Evolutionary conservation across 2,329 filamentous ascomycete species (phyloP).

Genomic region (Nemania sp.): DNA sequence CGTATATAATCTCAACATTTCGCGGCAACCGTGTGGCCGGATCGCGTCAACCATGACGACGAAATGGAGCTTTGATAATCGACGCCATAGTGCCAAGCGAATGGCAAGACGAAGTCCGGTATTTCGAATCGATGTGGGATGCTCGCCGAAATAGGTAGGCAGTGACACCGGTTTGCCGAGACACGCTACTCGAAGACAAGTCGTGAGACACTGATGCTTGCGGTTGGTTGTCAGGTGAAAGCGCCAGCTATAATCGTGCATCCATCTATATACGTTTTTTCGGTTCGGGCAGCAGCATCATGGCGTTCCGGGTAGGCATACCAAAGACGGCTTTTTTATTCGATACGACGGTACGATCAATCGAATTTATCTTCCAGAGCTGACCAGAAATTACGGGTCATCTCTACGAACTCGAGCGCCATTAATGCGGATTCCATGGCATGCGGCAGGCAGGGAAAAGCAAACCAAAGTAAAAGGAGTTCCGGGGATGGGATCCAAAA

Average conservation of each 20-base stretch:
- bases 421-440: conserved; percentile 2
- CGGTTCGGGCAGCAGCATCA: conserved; percentile 19
- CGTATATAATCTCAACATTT: background rate
- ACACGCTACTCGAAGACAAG: conserved; percentile 22
- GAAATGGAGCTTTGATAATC: background rate
- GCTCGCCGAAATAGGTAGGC: conserved; percentile 4
- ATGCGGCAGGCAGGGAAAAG: conserved; percentile 5
- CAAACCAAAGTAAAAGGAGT: conserved; percentile 2
- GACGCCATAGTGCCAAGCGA: background rate
- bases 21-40: background rate
- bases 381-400: conserved; percentile 8
- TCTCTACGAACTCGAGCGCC: conserved; percentile 3
- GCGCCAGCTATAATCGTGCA: no score
- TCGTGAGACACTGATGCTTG: conserved; percentile 32
- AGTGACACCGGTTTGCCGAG: conserved; percentile 17
- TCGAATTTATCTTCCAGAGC: conserved; percentile 1
- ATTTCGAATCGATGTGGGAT: background rate
- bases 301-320: conserved; percentile 24
- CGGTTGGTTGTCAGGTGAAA: conserved; percentile 26
- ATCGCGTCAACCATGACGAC: background rate
- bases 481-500: conserved; percentile 17
- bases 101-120: background rate
- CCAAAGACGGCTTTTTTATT: conserved; percentile 11
- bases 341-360: conserved; percentile 14
- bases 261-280: conserved; percentile 21